These are phyloP conservation scores for Aspergillus oerlinghausenensis DNA, from an alignment of 2,329 filamentous ascomycete species.

Conservation along the genomic window DNA sequence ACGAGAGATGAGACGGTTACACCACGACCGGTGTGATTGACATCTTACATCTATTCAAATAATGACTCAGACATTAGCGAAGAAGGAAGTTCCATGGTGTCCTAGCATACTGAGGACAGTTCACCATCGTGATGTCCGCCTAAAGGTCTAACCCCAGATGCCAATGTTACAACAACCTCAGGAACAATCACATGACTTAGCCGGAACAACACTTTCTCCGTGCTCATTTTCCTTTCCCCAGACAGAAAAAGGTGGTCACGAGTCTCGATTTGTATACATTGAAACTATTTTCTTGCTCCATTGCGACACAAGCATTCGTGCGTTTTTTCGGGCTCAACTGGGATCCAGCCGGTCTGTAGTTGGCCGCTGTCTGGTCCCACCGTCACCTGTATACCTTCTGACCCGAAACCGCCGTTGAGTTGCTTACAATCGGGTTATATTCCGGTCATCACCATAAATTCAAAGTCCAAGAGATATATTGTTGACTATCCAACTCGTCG, in stretches of 20 bases:
- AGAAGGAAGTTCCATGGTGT: background rate
- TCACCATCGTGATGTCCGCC: background rate
- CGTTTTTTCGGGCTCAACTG: background rate
- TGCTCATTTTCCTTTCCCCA: background rate
- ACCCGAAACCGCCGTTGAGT: background rate
- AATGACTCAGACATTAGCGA: background rate
- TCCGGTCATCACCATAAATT: background rate
- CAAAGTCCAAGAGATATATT: background rate
- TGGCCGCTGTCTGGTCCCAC: background rate
- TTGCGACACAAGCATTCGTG: background rate
- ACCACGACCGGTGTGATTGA: background rate
- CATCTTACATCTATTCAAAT: background rate
- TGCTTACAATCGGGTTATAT: background rate
- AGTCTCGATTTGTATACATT: background rate
- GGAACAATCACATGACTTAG: background rate
- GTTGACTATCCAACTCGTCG: background rate
- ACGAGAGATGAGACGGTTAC: background rate
- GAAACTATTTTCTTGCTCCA: background rate
- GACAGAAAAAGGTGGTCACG: background rate
- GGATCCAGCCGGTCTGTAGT: background rate
- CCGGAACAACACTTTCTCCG: slow-evolving; percentile 3
- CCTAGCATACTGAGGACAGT: background rate
- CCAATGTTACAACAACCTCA: background rate
- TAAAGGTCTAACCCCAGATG: background rate
- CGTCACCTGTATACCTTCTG: background rate